Base-by-base conservation (phyloP, 768 basidiomycete species). In the Ramaria sp. region DNA sequence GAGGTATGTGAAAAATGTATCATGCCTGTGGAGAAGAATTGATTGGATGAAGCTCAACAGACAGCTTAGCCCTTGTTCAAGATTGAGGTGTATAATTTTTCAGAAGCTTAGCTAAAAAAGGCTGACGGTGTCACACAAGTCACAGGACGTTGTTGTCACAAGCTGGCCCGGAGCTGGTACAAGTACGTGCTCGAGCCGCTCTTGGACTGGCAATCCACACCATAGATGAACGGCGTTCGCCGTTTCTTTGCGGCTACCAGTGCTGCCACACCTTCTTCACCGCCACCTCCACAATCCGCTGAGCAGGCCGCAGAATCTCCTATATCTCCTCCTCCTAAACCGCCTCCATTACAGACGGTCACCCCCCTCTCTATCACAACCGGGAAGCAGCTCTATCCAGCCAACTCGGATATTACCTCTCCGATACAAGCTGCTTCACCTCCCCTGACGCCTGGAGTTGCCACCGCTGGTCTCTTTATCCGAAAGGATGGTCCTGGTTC, bases 211-310 rank as follows among this genome's bases (percentile, higher is more conserved):
- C 39, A 10, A 41, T 7, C 9, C 13, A 41, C 39, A 41, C 39
- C n/a, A 41, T 41, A 41, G 39, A 85, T 85, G 83, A 82, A 85
- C 75, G 81, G 82, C 62, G 81, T 85, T 58, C 82, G 81, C 61
- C 77, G 80, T 69, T 85, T 60, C 74, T 83, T 54, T 73, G 70
- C 45, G 70, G 69, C 56, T 32, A 51, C 41, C 13, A 51, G 36
- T 28, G 28, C 44, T 74, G 73, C 53, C 71, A 69, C 49, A 60
- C 70, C 48, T 52, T 53, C 34, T 49, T 66, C 27, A 52, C 66
- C n/a, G n/a, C n/a, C 57, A 64, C 66, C 50, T 18, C 39, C 55
- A 25, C 16, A 10, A 28, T 15, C 48, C n/a, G 36, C 45, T 18
- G 28, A 25, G 8, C 16, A 22, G 3, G 20, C 34, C 28, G 6